Conservation (phyloP, 2,329 filamentous ascomycete genomes). For the Gaeumannomyces sp. region DNA sequence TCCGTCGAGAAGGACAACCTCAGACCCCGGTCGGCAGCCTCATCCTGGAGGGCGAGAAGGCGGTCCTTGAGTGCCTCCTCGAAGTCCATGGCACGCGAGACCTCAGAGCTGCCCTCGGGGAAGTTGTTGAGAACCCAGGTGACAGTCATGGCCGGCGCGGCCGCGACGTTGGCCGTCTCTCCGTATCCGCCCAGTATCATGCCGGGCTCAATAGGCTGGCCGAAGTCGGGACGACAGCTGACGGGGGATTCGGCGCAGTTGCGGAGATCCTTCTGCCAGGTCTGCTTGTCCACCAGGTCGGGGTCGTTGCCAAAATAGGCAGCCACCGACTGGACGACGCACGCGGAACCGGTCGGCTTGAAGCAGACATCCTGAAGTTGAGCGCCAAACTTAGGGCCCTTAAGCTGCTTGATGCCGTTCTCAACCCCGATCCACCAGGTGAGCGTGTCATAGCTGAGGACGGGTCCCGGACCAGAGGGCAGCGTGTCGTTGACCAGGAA, state of each 20-base stretch:
- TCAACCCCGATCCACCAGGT: slow-evolving; percentile 94
- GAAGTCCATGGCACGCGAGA: slow-evolving; percentile 79
- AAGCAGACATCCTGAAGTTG: slow-evolving; percentile 83
- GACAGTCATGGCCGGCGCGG: slow-evolving; percentile 74
- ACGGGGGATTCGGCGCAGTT: slow-evolving; percentile 76
- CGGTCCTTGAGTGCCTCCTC: slow-evolving; percentile 71
- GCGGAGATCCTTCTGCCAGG: slow-evolving; percentile 67
- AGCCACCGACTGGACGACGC: slow-evolving; percentile 88
- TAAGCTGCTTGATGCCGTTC: slow-evolving; percentile 64
- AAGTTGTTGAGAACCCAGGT: slow-evolving; percentile 95
- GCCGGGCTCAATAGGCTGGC: slow-evolving; percentile 78
- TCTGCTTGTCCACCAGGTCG: slow-evolving; percentile 50
- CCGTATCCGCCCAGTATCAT: slow-evolving; percentile 82
- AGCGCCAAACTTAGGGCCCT: slow-evolving; percentile 61
- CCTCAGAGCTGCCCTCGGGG: slow-evolving; percentile 62
- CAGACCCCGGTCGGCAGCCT: slow-evolving; percentile 72
- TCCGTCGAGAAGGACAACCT: slow-evolving; percentile 92
- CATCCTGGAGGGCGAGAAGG: slow-evolving; percentile 70
- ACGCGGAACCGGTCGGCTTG: slow-evolving; percentile 83
- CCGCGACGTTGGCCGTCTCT: slow-evolving; percentile 55
- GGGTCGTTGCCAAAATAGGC: slow-evolving; percentile 75
- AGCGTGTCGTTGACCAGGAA: slow-evolving; percentile 88
- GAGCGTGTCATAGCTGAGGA: slow-evolving; percentile 82
- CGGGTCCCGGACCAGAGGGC: slow-evolving; percentile 58
- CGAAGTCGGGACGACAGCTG: slow-evolving; percentile 79